Base-by-base conservation (phyloP, 2,329 filamentous ascomycete genomes). In the Epichloe brachyelytri region DNA sequence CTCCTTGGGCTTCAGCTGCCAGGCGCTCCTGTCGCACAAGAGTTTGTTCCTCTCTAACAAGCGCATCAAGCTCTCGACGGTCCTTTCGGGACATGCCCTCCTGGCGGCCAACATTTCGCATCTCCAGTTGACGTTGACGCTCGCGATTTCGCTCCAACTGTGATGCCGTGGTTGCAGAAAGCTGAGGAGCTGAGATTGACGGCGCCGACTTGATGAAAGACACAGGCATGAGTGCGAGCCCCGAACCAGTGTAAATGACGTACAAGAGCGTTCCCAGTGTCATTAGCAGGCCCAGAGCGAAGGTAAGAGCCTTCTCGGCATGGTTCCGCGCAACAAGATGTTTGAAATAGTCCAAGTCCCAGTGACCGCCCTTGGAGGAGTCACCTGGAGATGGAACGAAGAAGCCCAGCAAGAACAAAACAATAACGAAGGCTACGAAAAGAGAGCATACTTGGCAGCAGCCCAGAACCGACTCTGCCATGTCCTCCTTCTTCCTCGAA, bases 181-280 rank as follows among this genome's bases (percentile, higher is more conserved):
- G 74, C 51, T 86, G 81, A 0, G 89, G 88, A 1, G 83, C 85
- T 5, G 91, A 95, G 54, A 96, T 78, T 10, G 88, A 81, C 8
- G 91, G 90, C 0, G 89, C 86, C 14, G 88, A 88, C 68, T 94
- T 95, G 74, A 98, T 95, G 64, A 96, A 80, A 8, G 86, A 85
- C 20, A 96, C 79, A 1, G 93, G 93, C 17, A 97, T 78, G 17
- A 97, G 76, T 2, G 93, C 93, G 53, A 98, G 77, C 1, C 93
- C 93, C 11, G 86, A 79, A 4, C 87, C 87, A 1, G 91, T 96
- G 65, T 98, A 97, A 44, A 96, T 66, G 46, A 88, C 77, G 65
- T 95, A 97, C 2, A 96, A 75, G 15, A 95, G 67, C 0, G 88
- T 90, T 4, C 93, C 93, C 33, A 96, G 71, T 0, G 87, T 89